A percentile compares a stretch with the other conserved stretches of the same genome.
phyloP scores from a whole-genome alignment of 139 green algal genomes.

The Haematococcus lacustris region DNA sequence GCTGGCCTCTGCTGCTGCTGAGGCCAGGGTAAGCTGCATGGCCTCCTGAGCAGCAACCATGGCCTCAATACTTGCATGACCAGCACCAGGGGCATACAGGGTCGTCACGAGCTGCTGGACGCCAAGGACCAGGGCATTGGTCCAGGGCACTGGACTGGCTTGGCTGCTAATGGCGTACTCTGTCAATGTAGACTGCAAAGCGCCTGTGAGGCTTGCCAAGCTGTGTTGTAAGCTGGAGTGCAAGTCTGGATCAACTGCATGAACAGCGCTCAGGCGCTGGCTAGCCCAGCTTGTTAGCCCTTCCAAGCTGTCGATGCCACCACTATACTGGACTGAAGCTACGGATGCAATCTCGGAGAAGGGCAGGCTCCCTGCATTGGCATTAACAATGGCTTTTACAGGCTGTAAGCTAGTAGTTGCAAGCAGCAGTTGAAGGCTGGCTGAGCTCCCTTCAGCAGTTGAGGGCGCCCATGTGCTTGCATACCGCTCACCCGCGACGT shows the following conservation, averaged over 20 bases:
- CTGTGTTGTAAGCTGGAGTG: slow-evolving; percentile 15
- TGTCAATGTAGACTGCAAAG: slow-evolving; percentile 6
- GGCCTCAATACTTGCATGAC: slow-evolving; percentile 9
- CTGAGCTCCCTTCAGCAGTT: too few species aligned
- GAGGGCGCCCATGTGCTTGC: too few species aligned
- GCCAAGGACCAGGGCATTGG: slow-evolving; percentile 35
- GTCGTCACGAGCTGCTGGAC: slow-evolving; percentile 38
- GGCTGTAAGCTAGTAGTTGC: too few species aligned
- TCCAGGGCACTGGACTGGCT: slow-evolving; percentile 9
- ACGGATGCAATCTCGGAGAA: too few species aligned
- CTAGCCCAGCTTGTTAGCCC: slow-evolving; percentile 4
- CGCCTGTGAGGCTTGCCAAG: slow-evolving; percentile 11
- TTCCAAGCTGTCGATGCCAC: too few species aligned
- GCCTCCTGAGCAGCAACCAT: slow-evolving; percentile 35
- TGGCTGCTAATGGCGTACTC: too few species aligned
- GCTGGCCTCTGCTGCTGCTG: background rate
- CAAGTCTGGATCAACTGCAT: slow-evolving; percentile 24
- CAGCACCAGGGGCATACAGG: slow-evolving; percentile 6
- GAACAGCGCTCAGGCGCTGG: slow-evolving; percentile 15
- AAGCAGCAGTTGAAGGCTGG: too few species aligned
- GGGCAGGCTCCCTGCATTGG: too few species aligned
- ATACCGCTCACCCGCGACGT: too few species aligned
- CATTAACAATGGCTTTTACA: too few species aligned
- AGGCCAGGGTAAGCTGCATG: slow-evolving; percentile 10
- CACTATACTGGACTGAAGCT: too few species aligned